Percentiles rank a stretch among this genome's conserved stretches.
phyloP scores from a whole-genome alignment of 78 protist species.

The Pigoraptor vietnamica region DNA sequence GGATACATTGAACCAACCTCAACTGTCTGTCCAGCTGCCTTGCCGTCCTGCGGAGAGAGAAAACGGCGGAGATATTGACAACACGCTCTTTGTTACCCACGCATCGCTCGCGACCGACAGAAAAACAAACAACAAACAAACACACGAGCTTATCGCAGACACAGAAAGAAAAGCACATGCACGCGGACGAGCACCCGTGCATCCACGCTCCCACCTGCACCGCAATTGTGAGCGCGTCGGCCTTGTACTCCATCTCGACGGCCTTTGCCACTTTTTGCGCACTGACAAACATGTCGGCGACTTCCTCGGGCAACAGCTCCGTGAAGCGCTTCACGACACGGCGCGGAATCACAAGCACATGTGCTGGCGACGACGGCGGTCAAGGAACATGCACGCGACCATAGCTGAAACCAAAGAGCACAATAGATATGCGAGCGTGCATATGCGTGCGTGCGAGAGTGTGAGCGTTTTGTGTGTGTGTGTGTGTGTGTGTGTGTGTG shows the following conservation, averaged over 20 bases:
- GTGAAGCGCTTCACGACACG: conserved; percentile 43
- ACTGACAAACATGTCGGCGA: conserved; percentile 41
- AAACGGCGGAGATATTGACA: no score
- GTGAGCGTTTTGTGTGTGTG: no score
- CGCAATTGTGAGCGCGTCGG: conserved; percentile 42
- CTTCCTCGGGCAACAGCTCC: conserved; percentile 46
- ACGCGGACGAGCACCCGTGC: no score
- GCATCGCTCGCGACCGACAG: neutral
- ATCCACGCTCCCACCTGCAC: conserved; percentile 22
- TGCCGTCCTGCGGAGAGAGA: conserved; percentile 64
- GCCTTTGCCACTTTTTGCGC: conserved; percentile 34
- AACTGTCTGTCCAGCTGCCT: conserved; percentile 63
- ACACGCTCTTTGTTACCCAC: neutral
- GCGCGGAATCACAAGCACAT: conserved; percentile 49
- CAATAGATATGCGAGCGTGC: no score
- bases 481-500: no score
- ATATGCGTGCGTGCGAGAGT: no score
- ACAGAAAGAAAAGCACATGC: neutral
- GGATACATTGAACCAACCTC: neutral
- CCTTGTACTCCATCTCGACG: conserved; percentile 36
- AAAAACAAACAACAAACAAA: no score
- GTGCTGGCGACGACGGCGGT: no score
- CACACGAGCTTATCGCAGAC: neutral
- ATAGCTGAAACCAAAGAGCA: neutral
- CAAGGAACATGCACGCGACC: neutral